phyloP scores from a whole-genome alignment of 176 grass and related monocot genomes.

The Juncus inflexus region DNA sequence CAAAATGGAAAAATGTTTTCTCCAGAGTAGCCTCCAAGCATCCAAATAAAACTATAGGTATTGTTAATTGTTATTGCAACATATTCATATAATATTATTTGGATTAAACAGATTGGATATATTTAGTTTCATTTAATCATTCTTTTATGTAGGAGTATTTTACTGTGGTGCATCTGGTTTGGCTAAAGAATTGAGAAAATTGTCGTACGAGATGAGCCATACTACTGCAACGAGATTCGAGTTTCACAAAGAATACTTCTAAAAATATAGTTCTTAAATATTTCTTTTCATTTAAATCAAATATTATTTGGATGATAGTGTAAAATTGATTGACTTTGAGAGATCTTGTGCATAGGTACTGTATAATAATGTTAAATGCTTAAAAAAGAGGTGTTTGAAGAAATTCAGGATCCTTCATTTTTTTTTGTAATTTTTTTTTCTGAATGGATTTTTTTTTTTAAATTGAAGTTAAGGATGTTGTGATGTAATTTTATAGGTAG shows the following conservation, averaged over 20 bases:
- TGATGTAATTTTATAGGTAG: too few species aligned
- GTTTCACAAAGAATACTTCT: constrained; percentile 99
- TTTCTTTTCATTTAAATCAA: too few species aligned
- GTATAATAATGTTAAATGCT: too few species aligned
- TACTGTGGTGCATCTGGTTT: constrained; percentile 81
- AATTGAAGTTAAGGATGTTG: too few species aligned
- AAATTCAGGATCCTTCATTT: too few species aligned
- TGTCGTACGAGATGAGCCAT: constrained; percentile 89
- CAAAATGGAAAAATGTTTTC: constrained; percentile 97
- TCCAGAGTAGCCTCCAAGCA: constrained; percentile 61
- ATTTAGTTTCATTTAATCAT: constrained; percentile 2
- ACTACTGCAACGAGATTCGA: constrained; percentile 85
- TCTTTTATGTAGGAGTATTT: constrained; percentile 71
- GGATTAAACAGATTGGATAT: background rate
- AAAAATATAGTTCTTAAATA: constrained; percentile 9
- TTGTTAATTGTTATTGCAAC: too few species aligned
- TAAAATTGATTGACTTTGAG: too few species aligned
- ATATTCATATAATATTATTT: background rate
- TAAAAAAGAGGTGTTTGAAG: too few species aligned
- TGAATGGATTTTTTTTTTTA: too few species aligned
- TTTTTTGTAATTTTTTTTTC: too few species aligned
- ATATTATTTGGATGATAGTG: too few species aligned
- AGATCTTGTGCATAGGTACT: too few species aligned
- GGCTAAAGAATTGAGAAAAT: constrained; percentile 74
- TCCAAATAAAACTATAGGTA: constrained; percentile 75